Evolutionary conservation across 1,139 yeast species (phyloP).

Genomic region (Kodamaea anthophila): DNA sequence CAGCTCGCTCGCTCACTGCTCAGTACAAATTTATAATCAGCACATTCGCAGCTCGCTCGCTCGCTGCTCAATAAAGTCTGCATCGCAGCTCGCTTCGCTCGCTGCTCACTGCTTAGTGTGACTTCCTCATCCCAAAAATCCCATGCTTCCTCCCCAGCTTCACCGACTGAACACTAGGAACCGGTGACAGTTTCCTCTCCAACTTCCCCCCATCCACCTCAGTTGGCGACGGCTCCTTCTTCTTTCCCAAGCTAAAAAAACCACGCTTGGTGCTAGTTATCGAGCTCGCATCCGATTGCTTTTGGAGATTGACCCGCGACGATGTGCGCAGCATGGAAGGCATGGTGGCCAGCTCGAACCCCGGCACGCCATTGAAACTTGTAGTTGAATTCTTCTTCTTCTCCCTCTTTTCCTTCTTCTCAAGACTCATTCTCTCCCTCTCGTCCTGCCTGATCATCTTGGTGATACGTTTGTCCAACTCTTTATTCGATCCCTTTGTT

Average conservation of each 20-base stretch:
- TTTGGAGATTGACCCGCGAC: slow-evolving; percentile 8
- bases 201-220: slow-evolving; percentile 10
- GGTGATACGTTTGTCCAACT: slow-evolving; percentile 27
- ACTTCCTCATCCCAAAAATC: slow-evolving; percentile 13
- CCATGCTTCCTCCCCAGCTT: slow-evolving; percentile 13
- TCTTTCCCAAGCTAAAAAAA: slow-evolving; percentile 17
- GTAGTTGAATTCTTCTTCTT: slow-evolving; percentile 5
- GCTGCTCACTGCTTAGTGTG: no score
- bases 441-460: slow-evolving; percentile 27
- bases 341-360: not conserved
- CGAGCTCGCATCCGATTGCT: not conserved
- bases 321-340: slow-evolving; percentile 8
- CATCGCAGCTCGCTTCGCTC: no score
- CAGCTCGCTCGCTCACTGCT: no score
- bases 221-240: slow-evolving; percentile 9
- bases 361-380: not conserved
- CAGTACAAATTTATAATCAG: no score
- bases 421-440: slow-evolving; percentile 16
- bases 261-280: slow-evolving; percentile 16
- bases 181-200: slow-evolving; percentile 13
- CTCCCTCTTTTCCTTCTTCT: slow-evolving; percentile 12
- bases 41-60: no score
- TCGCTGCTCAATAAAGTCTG: no score
- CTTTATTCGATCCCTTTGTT: slow-evolving; percentile 20
- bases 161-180: slow-evolving; percentile 16